phyloP scores from a whole-genome alignment of 2,329 filamentous ascomycete species.

The Phialocephala subalpina region DNA sequence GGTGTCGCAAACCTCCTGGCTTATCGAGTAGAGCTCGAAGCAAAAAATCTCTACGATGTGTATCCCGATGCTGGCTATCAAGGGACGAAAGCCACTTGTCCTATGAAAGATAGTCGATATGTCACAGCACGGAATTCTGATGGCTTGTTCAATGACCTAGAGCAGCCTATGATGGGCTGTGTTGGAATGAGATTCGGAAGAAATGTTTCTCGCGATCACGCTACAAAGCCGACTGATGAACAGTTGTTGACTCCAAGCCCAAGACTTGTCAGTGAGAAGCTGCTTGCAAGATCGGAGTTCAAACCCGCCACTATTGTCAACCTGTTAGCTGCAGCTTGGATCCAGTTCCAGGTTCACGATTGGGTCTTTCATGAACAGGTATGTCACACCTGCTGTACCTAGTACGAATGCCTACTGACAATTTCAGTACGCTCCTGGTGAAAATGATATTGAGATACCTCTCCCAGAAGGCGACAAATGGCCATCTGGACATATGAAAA shows the following conservation, averaged over 20 bases:
- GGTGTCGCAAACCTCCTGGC: slow-evolving; percentile 25
- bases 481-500: slow-evolving; percentile 27
- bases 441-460: slow-evolving; percentile 24
- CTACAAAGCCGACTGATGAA: slow-evolving; percentile 15
- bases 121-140: slow-evolving; percentile 24
- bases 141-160: slow-evolving; percentile 22
- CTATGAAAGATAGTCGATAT: slow-evolving; percentile 27
- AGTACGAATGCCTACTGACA: neutral
- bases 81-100: slow-evolving; percentile 19
- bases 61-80: slow-evolving; percentile 23
- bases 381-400: neutral
- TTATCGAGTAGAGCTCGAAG: slow-evolving; percentile 25
- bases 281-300: slow-evolving; percentile 16
- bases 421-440: slow-evolving; percentile 13
- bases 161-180: slow-evolving; percentile 22
- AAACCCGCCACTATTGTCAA: slow-evolving; percentile 26
- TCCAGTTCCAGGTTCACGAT: slow-evolving; percentile 31
- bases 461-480: slow-evolving; percentile 17
- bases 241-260: slow-evolving; percentile 19
- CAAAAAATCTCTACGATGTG: slow-evolving; percentile 25
- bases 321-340: slow-evolving; percentile 30
- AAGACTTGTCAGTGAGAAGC: slow-evolving; percentile 10
- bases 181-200: slow-evolving; percentile 26
- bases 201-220: slow-evolving; percentile 22
- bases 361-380: slow-evolving; percentile 27